Conservation (phyloP, 306 rosid species). For the Dicorynia guianensis region DNA sequence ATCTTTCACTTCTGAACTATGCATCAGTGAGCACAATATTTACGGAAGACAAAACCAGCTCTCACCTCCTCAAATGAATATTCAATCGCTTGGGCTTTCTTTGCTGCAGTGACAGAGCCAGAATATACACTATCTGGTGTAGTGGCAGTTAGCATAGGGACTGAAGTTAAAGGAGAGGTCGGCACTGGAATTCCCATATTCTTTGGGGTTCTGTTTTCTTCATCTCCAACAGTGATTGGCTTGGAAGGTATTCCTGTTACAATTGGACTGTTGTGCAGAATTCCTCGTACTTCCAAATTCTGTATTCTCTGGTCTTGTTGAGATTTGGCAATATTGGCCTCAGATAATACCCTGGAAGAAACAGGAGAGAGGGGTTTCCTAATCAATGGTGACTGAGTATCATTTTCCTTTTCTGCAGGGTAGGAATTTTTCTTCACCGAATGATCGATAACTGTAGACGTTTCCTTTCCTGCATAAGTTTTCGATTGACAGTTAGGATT, state of each 20-base stretch:
- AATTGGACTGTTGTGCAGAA: constrained; percentile 24
- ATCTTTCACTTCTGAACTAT: neutral
- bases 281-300: neutral
- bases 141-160: constrained; percentile 37
- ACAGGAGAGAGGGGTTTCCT: constrained; percentile 73
- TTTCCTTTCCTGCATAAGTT: constrained; percentile 50
- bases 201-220: constrained; percentile 60
- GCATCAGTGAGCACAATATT: constrained; percentile 15
- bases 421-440: constrained; percentile 39
- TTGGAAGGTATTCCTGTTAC: constrained; percentile 54
- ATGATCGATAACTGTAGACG: constrained; percentile 41
- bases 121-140: too few relatives aligned
- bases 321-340: constrained; percentile 48
- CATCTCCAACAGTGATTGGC: constrained; percentile 40
- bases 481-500: constrained; percentile 2
- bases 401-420: constrained; percentile 40
- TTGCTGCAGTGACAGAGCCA: constrained; percentile 6
- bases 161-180: constrained; percentile 51
- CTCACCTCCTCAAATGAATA: constrained; percentile 74
- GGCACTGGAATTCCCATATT: constrained; percentile 48
- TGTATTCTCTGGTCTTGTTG: constrained; percentile 40
- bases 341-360: constrained; percentile 44
- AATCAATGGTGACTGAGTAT: constrained; percentile 42
- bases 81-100: constrained; percentile 42
- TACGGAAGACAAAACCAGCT: constrained; percentile 50